Evolutionary conservation across 2,329 filamentous ascomycete species (phyloP), one percentile per base, ranked within the genome.

Genomic region (Emergomyces pasteurianus): DNA sequence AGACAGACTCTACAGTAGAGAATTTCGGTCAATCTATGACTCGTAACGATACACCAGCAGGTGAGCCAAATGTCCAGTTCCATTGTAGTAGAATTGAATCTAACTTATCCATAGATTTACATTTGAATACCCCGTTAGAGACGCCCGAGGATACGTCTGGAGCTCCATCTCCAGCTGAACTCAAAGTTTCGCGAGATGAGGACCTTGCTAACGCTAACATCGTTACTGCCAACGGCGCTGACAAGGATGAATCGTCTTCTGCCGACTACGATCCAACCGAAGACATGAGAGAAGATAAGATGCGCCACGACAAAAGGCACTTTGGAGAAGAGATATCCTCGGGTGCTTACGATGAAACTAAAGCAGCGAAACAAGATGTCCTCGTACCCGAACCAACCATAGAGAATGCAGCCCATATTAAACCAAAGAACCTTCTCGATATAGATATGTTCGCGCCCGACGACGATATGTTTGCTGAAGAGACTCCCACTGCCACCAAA

Each of bases 221-320:
- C 63, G 66, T 70, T 61, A 65, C 73, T 65, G 66, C 75, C 64
- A 66, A 71, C 49, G 72, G 71, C 65, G 73, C 74, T 64, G 82
- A 84, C 53, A 81, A 82, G 59, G 87, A 94, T 68, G 90, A 87
- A 7, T 88, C 89, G 6, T 96, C 91, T n/a, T 92, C 92, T 53
- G 91, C 90, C 62, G 90, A 96, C 73, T 96, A 96, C 71, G 90
- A 96, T 70, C 92, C 92, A 1, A 94, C 86, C 1, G 80, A 86
- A 66, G 92, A 96, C 70, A 94, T 92, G 88, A 81, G 87, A 71
- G 89, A 95, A 72, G 91, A 96, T 67, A 84, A 85, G 68, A 80
- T 84, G 62, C 84, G 87, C 61, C 85, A 89, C 68, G 85, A 86
- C 65, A 80, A 84, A 67, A 82, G 86, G 62, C 80, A 84, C 63